Evolutionary conservation across 805 yeast genomes (phyloP).

Genomic region (Scheffersomyces lignosus): DNA sequence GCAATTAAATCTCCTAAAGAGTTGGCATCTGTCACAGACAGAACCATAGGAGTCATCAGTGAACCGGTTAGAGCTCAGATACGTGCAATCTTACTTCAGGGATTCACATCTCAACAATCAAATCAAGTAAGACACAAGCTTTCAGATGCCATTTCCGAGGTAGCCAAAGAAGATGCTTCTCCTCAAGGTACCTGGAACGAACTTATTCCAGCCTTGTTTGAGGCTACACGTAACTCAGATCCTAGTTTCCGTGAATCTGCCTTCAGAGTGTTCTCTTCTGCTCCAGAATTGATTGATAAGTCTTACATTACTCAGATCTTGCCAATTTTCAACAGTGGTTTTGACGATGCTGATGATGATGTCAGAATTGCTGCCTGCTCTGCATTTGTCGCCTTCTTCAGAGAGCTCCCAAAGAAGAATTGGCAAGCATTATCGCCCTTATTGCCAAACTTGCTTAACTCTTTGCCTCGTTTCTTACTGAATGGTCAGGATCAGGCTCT

Average conservation of each 20-base stretch:
- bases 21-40: constrained; percentile 61
- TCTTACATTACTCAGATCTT: constrained; percentile 55
- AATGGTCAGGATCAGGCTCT: constrained; percentile 79
- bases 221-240: constrained; percentile 56
- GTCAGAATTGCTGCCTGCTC: constrained; percentile 90
- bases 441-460: constrained; percentile 80
- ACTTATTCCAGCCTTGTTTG: constrained; percentile 69
- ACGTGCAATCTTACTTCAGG: constrained; percentile 65
- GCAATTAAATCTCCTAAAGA: constrained; percentile 78
- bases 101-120: constrained; percentile 69
- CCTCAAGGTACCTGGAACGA: constrained; percentile 71
- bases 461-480: constrained; percentile 80
- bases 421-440: constrained; percentile 80
- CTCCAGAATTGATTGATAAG: constrained; percentile 73
- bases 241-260: constrained; percentile 83
- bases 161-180: constrained; percentile 67
- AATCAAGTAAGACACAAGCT: constrained; percentile 84
- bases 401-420: constrained; percentile 69
- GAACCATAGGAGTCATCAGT: constrained; percentile 72
- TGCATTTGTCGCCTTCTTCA: constrained; percentile 89
- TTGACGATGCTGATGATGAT: constrained; percentile 73
- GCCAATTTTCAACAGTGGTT: constrained; percentile 77
- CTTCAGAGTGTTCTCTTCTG: constrained; percentile 81
- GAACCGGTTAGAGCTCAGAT: constrained; percentile 61
- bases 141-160: constrained; percentile 91